Evolutionary conservation across 225 moss, liverwort and hornwort species (phyloP).

Genomic region (Polytrichum formosum): DNA sequence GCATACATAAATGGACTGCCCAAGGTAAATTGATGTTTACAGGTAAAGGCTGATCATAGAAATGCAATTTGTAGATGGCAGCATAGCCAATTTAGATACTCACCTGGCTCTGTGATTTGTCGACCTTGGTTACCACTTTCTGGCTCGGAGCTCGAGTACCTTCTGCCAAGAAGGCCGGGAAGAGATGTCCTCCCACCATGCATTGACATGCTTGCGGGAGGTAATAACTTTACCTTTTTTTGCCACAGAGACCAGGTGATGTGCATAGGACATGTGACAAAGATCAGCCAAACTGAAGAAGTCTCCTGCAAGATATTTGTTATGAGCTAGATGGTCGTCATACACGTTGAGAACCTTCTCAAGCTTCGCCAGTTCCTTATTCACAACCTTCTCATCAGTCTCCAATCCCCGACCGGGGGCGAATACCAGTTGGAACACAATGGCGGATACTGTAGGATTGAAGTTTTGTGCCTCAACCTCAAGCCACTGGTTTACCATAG

Average conservation of each 20-base stretch:
- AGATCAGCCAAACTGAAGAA: conserved; percentile 42
- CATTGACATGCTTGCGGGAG: conserved; percentile 22
- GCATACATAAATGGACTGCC: too few species aligned
- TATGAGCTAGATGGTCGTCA: conserved; percentile 24
- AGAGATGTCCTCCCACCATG: conserved; percentile 25
- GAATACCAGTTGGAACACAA: not conserved
- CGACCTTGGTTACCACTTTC: too few species aligned
- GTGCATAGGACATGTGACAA: conserved; percentile 28
- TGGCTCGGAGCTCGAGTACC: not conserved
- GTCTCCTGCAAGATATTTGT: conserved; percentile 37
- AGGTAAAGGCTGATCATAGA: too few species aligned
- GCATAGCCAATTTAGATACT: too few species aligned
- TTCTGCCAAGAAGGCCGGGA: conserved; percentile 19
- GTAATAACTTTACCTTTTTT: conserved; percentile 10
- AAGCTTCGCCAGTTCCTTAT: not conserved
- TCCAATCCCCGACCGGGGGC: not conserved
- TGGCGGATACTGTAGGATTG: not conserved
- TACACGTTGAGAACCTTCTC: conserved; percentile 33
- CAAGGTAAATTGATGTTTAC: too few species aligned
- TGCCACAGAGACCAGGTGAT: conserved; percentile 13
- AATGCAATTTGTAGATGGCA: too few species aligned
- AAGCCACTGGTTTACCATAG: conserved; percentile 20
- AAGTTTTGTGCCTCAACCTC: conserved; percentile 16
- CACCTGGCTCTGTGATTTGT: too few species aligned
- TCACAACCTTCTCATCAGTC: not conserved